Conservation (phyloP, 805 yeast genomes). For the Metschnikowia baotianmanensis region DNA sequence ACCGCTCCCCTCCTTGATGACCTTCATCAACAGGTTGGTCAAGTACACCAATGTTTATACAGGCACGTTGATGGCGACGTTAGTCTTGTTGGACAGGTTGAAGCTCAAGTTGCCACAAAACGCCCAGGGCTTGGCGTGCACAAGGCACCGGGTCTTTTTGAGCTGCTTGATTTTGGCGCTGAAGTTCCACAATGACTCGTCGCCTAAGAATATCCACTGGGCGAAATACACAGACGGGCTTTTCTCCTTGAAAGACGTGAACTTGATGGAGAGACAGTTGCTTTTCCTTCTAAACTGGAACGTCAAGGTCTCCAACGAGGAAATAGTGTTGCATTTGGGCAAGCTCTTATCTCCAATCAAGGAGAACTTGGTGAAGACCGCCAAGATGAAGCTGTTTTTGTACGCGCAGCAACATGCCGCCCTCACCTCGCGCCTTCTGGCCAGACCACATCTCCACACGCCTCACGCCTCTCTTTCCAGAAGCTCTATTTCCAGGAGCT, state of each 20-base stretch:
- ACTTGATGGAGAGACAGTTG: constrained; percentile 78
- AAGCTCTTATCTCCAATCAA: constrained; percentile 54
- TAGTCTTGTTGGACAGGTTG: constrained; percentile 63
- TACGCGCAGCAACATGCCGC: constrained; percentile 25
- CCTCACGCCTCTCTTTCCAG: constrained; percentile 13
- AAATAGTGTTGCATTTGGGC: constrained; percentile 40
- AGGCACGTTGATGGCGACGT: constrained; percentile 71
- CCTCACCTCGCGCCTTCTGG: constrained; percentile 8
- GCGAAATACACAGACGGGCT: constrained; percentile 74
- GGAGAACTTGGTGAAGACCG: constrained; percentile 32
- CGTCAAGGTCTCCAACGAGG: constrained; percentile 46
- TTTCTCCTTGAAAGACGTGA: constrained; percentile 64
- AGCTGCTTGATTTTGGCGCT: constrained; percentile 73
- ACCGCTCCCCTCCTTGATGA: constrained; percentile 66
- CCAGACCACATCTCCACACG: constrained; percentile 2
- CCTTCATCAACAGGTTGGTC: constrained; percentile 69
- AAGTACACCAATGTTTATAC: constrained; percentile 78
- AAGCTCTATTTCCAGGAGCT: constrained; percentile 19
- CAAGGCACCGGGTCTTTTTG: constrained; percentile 73
- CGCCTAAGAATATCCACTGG: constrained; percentile 80
- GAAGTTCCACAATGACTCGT: constrained; percentile 73
- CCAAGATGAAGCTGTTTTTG: constrained; percentile 33
- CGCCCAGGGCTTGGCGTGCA: constrained; percentile 76
- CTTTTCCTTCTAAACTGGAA: constrained; percentile 71
- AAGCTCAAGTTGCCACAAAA: constrained; percentile 61